Conservation (phyloP, 106 monocot species). For the Agapanthus africanus region DNA sequence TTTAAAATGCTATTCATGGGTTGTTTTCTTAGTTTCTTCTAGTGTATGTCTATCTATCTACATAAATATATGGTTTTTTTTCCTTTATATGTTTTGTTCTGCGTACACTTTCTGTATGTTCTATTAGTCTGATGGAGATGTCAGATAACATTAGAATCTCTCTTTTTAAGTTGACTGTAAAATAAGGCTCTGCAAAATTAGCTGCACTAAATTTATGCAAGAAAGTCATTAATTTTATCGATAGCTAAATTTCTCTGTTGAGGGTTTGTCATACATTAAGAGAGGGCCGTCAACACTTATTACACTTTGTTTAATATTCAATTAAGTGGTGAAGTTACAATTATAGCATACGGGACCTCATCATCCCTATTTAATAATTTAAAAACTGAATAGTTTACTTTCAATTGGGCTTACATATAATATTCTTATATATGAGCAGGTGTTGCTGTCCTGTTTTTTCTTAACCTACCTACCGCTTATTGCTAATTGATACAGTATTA, state of each 20-base stretch:
- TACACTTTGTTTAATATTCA: background rate
- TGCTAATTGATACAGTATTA: conserved; percentile 1
- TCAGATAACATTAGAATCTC: background rate
- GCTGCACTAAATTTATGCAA: background rate
- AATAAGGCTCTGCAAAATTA: background rate
- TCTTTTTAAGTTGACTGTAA: background rate
- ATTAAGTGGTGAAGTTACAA: background rate
- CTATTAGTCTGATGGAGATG: background rate
- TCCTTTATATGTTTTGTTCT: background rate
- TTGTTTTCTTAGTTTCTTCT: too few relatives aligned
- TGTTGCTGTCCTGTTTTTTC: background rate
- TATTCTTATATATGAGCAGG: background rate
- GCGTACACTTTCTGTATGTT: background rate
- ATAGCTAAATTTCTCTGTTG: too few relatives aligned
- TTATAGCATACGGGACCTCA: background rate
- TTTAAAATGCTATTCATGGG: too few relatives aligned
- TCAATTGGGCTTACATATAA: background rate
- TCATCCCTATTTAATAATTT: background rate
- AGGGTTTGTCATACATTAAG: too few relatives aligned
- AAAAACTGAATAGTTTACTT: background rate
- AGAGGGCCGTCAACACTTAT: background rate
- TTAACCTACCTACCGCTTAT: background rate
- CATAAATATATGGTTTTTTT: background rate
- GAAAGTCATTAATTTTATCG: background rate
- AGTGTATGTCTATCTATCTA: too few relatives aligned